A percentile compares a stretch with the other conserved stretches of the same genome.
Evolutionary conservation across 1,284 basidiomycete genomes (phyloP).

Genomic region (Irpex lacteus): DNA sequence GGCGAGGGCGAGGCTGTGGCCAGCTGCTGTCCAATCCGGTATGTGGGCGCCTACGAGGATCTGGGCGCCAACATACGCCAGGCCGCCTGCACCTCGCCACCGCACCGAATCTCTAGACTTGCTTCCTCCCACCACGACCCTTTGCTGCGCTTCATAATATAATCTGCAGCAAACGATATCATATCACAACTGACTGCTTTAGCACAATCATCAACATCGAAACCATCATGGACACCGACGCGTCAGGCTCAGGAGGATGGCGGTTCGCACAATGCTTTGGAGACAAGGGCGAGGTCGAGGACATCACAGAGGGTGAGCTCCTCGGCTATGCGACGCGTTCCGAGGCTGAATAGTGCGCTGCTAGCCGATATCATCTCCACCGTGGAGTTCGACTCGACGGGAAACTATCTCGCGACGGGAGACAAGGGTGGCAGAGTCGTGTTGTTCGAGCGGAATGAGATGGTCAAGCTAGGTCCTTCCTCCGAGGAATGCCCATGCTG

Average conservation of each 20-base stretch:
- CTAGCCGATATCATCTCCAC: slow-evolving; percentile 98
- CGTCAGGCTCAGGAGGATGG: slow-evolving; percentile 87
- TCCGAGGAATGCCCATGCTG: slow-evolving; percentile 7
- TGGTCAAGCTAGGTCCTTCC: slow-evolving; percentile 55
- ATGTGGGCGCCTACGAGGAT: neutral
- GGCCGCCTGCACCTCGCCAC: slow-evolving; percentile 2
- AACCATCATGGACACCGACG: slow-evolving; percentile 68
- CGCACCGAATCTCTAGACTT: slow-evolving; percentile 2
- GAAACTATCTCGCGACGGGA: slow-evolving; percentile 98
- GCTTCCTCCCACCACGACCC: slow-evolving; percentile 3
- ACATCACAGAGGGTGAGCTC: slow-evolving; percentile 93
- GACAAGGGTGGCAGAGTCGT: slow-evolving; percentile 99
- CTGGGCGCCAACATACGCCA: neutral
- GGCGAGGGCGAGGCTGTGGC: neutral
- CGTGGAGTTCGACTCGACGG: slow-evolving; percentile 99
- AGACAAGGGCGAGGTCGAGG: slow-evolving; percentile 98
- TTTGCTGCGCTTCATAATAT: slow-evolving; percentile 1
- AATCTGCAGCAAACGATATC: neutral
- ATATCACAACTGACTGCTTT: neutral
- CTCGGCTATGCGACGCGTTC: slow-evolving; percentile 11
- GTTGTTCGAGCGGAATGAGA: slow-evolving; percentile 97
- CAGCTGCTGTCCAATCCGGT: neutral
- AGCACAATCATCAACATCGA: slow-evolving; percentile 4
- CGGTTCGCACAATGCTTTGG: slow-evolving; percentile 99
- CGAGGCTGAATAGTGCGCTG: slow-evolving; percentile 22